These are phyloP conservation scores for Endoconidiophora polonica DNA, from an alignment of 2,329 filamentous ascomycete species.

Conservation along the genomic window DNA sequence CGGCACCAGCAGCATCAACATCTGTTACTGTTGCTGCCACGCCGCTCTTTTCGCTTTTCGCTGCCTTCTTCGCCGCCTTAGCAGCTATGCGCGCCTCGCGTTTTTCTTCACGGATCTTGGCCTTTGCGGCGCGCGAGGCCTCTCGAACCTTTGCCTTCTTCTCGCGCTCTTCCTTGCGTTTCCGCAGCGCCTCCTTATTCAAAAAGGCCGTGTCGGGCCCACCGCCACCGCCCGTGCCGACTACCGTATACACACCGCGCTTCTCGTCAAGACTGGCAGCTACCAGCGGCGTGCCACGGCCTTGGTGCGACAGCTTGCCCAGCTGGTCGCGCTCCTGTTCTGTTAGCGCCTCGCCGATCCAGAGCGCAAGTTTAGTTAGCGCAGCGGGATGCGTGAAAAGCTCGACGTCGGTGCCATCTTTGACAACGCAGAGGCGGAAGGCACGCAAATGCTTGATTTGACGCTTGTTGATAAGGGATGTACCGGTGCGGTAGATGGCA, in stretches of 20 bases:
- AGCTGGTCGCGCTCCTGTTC: conserved; percentile 71
- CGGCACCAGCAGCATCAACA: conserved; percentile 17
- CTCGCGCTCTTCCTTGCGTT: conserved; percentile 44
- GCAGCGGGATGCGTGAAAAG: conserved; percentile 88
- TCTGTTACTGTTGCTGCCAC: not conserved
- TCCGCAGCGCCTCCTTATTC: conserved; percentile 48
- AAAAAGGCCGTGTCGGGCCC: conserved; percentile 55
- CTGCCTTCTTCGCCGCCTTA: not conserved
- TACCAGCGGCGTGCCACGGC: conserved; percentile 68
- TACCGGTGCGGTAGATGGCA: conserved; percentile 85
- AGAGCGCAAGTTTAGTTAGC: conserved; percentile 80
- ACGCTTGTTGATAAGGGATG: conserved; percentile 76
- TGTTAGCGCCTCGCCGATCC: conserved; percentile 81
- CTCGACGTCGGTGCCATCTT: conserved; percentile 80
- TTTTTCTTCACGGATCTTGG: conserved; percentile 44
- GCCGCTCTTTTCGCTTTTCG: conserved; percentile 12
- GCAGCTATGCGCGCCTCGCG: conserved; percentile 19
- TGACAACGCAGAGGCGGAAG: conserved; percentile 90
- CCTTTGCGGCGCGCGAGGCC: conserved; percentile 37
- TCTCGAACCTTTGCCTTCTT: conserved; percentile 46
- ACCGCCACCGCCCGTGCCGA: conserved; percentile 78
- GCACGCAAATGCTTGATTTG: conserved; percentile 85
- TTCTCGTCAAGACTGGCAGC: conserved; percentile 79
- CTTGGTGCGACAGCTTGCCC: conserved; percentile 50
- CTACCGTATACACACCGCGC: conserved; percentile 76